A percentile compares a stretch with the other conserved stretches of the same genome.
Conservation (phyloP, 805 yeast genomes). For the Schizosaccharomyces japonicus region DNA sequence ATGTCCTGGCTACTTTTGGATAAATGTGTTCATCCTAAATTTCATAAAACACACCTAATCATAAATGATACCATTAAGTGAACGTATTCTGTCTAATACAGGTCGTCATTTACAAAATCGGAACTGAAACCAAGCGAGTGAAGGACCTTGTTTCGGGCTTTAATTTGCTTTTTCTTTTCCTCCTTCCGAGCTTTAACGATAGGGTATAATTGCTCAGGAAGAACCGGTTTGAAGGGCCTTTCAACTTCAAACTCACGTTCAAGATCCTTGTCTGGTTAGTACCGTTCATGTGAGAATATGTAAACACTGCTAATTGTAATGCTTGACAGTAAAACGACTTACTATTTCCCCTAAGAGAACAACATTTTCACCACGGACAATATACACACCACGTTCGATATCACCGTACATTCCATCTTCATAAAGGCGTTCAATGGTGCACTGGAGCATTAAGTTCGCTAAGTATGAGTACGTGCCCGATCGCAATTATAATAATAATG, state of each 20-base stretch:
- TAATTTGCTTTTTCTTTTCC: background rate
- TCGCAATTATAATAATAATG: background rate
- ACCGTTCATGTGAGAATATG: background rate
- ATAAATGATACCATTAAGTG: too few species aligned
- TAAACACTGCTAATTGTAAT: background rate
- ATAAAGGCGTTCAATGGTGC: slow-evolving; percentile 61
- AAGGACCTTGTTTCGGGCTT: background rate
- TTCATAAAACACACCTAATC: too few species aligned
- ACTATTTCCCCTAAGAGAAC: slow-evolving; percentile 80
- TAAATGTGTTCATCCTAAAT: too few species aligned
- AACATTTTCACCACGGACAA: slow-evolving; percentile 89
- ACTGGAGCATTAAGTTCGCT: slow-evolving; percentile 79
- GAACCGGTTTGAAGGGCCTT: background rate
- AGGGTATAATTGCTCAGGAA: background rate
- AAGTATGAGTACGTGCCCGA: background rate
- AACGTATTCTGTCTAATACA: background rate
- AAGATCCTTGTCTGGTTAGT: background rate
- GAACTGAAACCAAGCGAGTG: background rate
- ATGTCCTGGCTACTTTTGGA: too few species aligned
- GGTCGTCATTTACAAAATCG: background rate
- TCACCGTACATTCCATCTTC: slow-evolving; percentile 43
- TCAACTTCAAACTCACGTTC: background rate
- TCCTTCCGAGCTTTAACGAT: background rate
- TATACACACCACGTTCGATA: slow-evolving; percentile 49
- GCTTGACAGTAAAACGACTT: background rate